A percentile compares a stretch with the other conserved stretches of the same genome.
Evolutionary conservation across 2,329 filamentous ascomycete species (phyloP).

Genomic region (Fusarium bulbicola): DNA sequence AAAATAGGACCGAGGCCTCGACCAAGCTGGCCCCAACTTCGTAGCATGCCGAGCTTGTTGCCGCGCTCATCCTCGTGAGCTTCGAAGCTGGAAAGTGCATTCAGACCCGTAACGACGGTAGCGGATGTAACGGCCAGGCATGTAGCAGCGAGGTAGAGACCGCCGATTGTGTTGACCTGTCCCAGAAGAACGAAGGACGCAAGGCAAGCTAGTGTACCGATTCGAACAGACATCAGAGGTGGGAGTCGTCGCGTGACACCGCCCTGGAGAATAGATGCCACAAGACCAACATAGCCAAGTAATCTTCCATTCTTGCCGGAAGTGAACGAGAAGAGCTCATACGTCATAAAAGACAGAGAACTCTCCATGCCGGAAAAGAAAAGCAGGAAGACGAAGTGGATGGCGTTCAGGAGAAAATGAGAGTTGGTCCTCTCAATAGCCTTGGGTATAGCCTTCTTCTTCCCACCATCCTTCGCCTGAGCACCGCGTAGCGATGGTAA

Average conservation of each 20-base stretch:
- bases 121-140: conserved; percentile 90
- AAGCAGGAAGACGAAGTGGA: conserved; percentile 90
- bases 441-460: conserved; percentile 35
- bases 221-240: conserved; percentile 80
- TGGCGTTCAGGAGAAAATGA: conserved; percentile 80
- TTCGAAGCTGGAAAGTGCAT: conserved; percentile 91
- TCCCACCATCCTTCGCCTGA: conserved; percentile 30
- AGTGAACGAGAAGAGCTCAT: conserved; percentile 86
- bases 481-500: conserved; percentile 66
- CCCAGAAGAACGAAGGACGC: conserved; percentile 83
- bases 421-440: conserved; percentile 75
- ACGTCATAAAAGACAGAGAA: conserved; percentile 96
- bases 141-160: conserved; percentile 83
- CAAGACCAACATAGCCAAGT: conserved; percentile 88
- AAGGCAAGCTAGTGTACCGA: conserved; percentile 81
- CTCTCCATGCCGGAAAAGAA: conserved; percentile 99
- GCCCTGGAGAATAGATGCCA: conserved; percentile 92
- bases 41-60: conserved; percentile 83
- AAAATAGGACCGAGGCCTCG: conserved; percentile 86
- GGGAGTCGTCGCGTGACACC: conserved; percentile 87
- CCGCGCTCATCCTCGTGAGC: conserved; percentile 82
- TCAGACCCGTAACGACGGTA: conserved; percentile 93
- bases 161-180: conserved; percentile 70
- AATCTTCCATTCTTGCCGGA: conserved; percentile 84
- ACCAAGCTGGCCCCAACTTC: conserved; percentile 86